These are phyloP conservation scores for Wickerhamomyces bovis DNA, from an alignment of 805 yeast genomes.

Conservation along the genomic window DNA sequence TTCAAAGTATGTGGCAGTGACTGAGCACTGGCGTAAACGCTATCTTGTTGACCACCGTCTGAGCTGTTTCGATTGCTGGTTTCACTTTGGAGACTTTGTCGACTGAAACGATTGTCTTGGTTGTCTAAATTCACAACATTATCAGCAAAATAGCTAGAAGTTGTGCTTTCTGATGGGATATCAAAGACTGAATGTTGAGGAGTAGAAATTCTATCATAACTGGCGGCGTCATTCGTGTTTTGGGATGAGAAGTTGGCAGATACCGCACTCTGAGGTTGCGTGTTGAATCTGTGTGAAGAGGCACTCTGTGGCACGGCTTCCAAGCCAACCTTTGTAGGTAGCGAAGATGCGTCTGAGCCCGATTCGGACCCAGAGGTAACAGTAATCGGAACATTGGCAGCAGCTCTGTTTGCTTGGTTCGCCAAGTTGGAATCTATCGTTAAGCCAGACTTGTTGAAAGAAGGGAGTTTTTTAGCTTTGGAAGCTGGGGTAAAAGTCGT, in stretches of 20 bases:
- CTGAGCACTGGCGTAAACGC: constrained; percentile 11
- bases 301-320: not conserved
- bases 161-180: not conserved
- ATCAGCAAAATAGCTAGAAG: not conserved
- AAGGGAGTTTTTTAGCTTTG: not conserved
- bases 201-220: not conserved
- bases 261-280: not conserved
- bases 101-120: not conserved
- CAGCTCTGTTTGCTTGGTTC: constrained; percentile 1
- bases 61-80: not conserved
- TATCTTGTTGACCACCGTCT: not conserved
- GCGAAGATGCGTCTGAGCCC: not conserved
- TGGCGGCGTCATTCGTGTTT: not conserved
- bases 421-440: constrained; percentile 8
- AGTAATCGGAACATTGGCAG: not conserved
- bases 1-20: constrained; percentile 2
- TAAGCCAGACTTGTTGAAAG: not conserved
- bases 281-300: not conserved
- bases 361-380: not conserved
- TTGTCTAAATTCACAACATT: not conserved
- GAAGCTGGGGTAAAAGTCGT: not conserved
- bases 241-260: not conserved
- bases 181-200: not conserved
- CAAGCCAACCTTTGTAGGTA: not conserved
- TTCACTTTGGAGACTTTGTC: not conserved